Base-by-base conservation (phyloP, 2,329 filamentous ascomycete genomes). In the Fusarium sp. region DNA sequence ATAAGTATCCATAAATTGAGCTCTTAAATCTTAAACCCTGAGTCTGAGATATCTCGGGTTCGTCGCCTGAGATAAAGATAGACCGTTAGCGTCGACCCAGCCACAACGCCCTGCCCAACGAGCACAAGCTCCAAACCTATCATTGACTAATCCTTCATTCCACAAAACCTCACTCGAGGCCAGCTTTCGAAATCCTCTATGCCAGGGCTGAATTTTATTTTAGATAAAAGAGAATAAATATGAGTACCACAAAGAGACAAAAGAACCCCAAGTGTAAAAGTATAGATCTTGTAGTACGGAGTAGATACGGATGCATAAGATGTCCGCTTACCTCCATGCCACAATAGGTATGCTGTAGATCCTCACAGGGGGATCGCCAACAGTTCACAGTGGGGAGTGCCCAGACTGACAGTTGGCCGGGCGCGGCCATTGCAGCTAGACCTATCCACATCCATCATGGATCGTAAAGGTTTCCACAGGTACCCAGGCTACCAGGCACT, bases 31-130 rank as follows among this genome's bases (percentile, higher is more conserved):
- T 30, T 44, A 53, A 53, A 17, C 17, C 35, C n/a, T 37, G 7
- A 37, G 17, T 37, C 33, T 37, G 33, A 17, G 15, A 35, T 35
- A n/a, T 35, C 33, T n/a, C 35, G 35, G 35, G 39, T 30, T 17
- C 35, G 35, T 62, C 45, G 37, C 49, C 52, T 67, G 56, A 69
- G 66, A 69, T 68, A 69, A 68, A 68, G 66, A 68, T 67, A 68
- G 66, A 49, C 44, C 58, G 19, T 51, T 68, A 68, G 66, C 66
- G 66, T 52, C 41, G 57, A 67, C 65, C 61, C 65, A 68, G 65
- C 66, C 66, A 67, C 65, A 62, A 62, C 54, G 62, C 48, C 61
- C 48, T 49, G 35, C 43, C 32, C 27, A 30, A 30, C 27, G 27
- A 30, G 27, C 27, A 30, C 27, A 30, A 51, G 52, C 23, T 47